Evolutionary conservation across 129 eudicot genomes (phyloP), one percentile per base, ranked within the genome.

Genomic region (Dittrichia graveolens): DNA sequence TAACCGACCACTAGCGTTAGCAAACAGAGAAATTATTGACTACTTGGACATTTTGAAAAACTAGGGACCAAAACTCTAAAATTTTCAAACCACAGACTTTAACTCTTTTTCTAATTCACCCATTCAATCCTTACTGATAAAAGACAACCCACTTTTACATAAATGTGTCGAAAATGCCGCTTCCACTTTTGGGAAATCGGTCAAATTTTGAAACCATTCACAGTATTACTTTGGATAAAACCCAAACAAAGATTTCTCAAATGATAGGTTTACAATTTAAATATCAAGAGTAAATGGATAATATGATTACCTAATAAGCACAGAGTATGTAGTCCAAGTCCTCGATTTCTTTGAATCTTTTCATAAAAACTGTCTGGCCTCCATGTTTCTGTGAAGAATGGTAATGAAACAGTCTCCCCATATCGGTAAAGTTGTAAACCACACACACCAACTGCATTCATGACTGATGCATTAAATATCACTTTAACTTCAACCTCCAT

Each of bases 361-460:
- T 94, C 98, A 41, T 94, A 94, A 47, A 90, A 94, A 83, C 98
- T 94, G 69, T 90, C 93, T 1, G 97, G 97, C 47, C 92, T 87
- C 98, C 97, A 94, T n/a, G 95, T 87, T 31, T 94, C 97, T 0
- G 98, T 94, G 81, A 94, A 94, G 77, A 94, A 90, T 0, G 98
- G 98, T 71, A 94, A 78, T 0, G 98, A 94, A 34, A 94, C 78
- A n/a, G 98, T 94, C 84, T 94, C 97, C 69, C 98, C 98, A 75
- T 94, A 94, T 24, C 91, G 97, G 65, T 94, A 94, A 40, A 94
- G 90, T 74, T 94, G 98, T 70, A 94, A 80, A 2, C 98, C 98
- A 71, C 98, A 94, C n/a, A 94, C 85, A 62, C 98, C 98, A 42
- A 94, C 75, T n/a, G 98, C 98, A 73, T 94, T 94, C 93, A 94